Evolutionary conservation across 306 rosid genomes (phyloP), one percentile per base, ranked within the genome.

Genomic region (Alnus glutinosa): DNA sequence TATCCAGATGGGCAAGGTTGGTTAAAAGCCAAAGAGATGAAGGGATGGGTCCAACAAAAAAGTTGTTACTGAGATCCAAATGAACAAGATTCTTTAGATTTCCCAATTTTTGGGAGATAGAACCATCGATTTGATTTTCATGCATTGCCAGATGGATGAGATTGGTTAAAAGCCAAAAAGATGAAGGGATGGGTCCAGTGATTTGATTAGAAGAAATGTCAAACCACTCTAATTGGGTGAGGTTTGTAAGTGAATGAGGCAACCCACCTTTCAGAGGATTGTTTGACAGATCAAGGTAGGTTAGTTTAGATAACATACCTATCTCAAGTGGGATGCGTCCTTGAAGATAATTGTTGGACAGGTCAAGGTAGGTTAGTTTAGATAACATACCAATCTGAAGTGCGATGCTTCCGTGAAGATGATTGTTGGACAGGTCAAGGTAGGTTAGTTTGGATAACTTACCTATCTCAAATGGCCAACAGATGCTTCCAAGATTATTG

Each of bases 291-390:
- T 79, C 55, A 10, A 73, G 83, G 72, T 73, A n/a, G 12, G 67
- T 28, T n/a, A 81, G 80, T 14, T 51, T 71, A 1, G 23, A 47
- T 50, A 71, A 36, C 0, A 0, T 34, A 32, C 78, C 77, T 15
- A 71, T 76, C n/a, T 71, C 59, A 30, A 6, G 0, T 7, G 81
- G 78, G 50, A 81, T 61, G 2, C 7, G 9, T 0, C 68, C 84
- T 1, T 0, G 1, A 1, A 77, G 30, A 1, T 64, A 39, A 23
- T 19, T 13, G 0, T 1, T 4, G 5, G 1, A 0, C 47, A 82
- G 73, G 58, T 79, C 54, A 10, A 73, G 83, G 71, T 73, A 30
- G 11, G 67, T 23, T 19, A 81, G 80, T 19, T 50, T 71, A 1
- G 23, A 47, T 49, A 71, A 36, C 0, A 0, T 34, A 30, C 77